Evolutionary conservation across 306 rosid species (phyloP), one percentile per base, ranked within the genome.

Genomic region (Lathyrus aphaca): DNA sequence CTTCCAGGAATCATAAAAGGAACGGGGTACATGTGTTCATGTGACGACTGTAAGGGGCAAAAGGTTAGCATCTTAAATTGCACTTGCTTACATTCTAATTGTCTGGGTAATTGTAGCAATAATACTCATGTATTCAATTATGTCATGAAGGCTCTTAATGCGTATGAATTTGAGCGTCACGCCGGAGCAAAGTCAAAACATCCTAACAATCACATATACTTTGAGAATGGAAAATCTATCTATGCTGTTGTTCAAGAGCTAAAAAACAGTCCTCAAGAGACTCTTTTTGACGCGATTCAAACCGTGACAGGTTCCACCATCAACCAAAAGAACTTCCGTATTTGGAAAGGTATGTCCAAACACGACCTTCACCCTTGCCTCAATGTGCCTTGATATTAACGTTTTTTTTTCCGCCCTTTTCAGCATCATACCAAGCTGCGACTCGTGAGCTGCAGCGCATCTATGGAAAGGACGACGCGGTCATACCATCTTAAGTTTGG

Each of bases 181-280:
- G 97, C 96, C 50, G 92, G 95, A 84, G 88, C 91, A 79, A 91
- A 94, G 87, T 91, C 99, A 71, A 94, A 91, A 77, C 97, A 91
- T 81, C 96, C 99, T 11, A 94, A 94, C 74, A 91, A 89, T 77
- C 99, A 94, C 85, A 91, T 94, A 55, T 91, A 86, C 82, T 94
- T 91, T 69, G 91, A 84, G 85, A 91, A 91, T 74, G 99, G 99
- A 51, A 91, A 91, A 82, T 88, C 97, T 82, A 86, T 91, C 64
- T 91, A 94, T 75, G 95, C 89, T 18, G 95, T 82, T 49, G 97
- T 91, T 75, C 99, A 91, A 84, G 99, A 91, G 91, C 87, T 94
- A 76, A 91, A 94, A 87, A 94, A 79, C 82, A 91, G 89, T 39
- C 84, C 95, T 32, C 96, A 90, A 83, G 97, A 87, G 77, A 79